phyloP scores from a whole-genome alignment of 1,139 yeast genomes.

The Zygoascus hellenicus region DNA sequence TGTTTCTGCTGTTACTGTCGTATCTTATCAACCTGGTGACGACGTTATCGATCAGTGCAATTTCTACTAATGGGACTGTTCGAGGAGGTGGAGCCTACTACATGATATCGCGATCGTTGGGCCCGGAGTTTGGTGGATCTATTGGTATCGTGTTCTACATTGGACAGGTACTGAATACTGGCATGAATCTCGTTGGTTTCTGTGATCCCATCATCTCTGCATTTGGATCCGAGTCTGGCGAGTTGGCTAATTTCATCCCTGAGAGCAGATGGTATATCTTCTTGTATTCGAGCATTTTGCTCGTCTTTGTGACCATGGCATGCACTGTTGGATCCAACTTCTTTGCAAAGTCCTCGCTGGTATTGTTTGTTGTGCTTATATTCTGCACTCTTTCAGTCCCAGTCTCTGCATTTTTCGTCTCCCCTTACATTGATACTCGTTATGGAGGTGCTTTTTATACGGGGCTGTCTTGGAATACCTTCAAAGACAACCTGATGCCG shows the following conservation, averaged over 20 bases:
- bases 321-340: slow-evolving; percentile 78
- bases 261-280: slow-evolving; percentile 54
- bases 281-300: slow-evolving; percentile 56
- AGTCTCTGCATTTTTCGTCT: slow-evolving; percentile 58
- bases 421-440: slow-evolving; percentile 51
- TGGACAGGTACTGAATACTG: slow-evolving; percentile 65
- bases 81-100: slow-evolving; percentile 83
- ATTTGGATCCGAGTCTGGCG: slow-evolving; percentile 56
- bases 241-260: slow-evolving; percentile 48
- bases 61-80: slow-evolving; percentile 77
- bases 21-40: slow-evolving; percentile 63
- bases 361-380: slow-evolving; percentile 62
- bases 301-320: slow-evolving; percentile 67
- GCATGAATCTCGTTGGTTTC: slow-evolving; percentile 75
- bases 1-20: slow-evolving; percentile 43
- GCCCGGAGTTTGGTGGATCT: slow-evolving; percentile 84
- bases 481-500: slow-evolving; percentile 64
- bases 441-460: slow-evolving; percentile 48
- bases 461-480: slow-evolving; percentile 66
- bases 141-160: slow-evolving; percentile 72
- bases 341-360: slow-evolving; percentile 78
- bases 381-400: slow-evolving; percentile 80
- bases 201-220: slow-evolving; percentile 66
- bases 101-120: slow-evolving; percentile 71
- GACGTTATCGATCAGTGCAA: slow-evolving; percentile 68